Evolutionary conservation across 2,329 filamentous ascomycete species (phyloP).

Genomic region (Pestalotiopsis sp.): DNA sequence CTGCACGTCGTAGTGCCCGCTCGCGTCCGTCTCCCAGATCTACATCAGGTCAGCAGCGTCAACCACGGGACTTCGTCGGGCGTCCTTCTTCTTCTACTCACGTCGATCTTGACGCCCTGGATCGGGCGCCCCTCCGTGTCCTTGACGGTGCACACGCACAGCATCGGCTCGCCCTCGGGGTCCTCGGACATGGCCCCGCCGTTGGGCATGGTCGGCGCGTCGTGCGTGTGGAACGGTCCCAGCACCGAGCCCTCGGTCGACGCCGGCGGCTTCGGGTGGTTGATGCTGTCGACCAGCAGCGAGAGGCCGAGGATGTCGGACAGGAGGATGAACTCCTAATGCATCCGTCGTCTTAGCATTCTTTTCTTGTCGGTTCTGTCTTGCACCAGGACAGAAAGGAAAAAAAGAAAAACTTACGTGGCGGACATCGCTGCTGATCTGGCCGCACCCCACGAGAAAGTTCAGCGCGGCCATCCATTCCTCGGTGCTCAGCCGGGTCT

Average conservation of each 20-base stretch:
- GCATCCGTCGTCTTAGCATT: background rate
- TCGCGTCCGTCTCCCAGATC: slow-evolving; percentile 82
- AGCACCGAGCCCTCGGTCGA: slow-evolving; percentile 79
- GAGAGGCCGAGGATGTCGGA: slow-evolving; percentile 80
- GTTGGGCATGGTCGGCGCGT: slow-evolving; percentile 59
- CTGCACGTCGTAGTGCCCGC: slow-evolving; percentile 83
- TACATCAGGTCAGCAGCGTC: too few species aligned
- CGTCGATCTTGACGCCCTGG: slow-evolving; percentile 67
- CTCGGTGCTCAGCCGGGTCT: slow-evolving; percentile 72
- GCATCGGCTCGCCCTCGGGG: slow-evolving; percentile 66
- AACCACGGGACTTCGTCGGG: too few species aligned
- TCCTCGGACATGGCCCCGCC: slow-evolving; percentile 70
- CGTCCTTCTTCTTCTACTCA: too few species aligned
- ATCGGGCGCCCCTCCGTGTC: slow-evolving; percentile 67
- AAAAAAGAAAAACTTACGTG: slow-evolving; percentile 52
- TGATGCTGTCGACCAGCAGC: slow-evolving; percentile 78
- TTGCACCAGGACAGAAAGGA: background rate
- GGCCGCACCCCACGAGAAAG: slow-evolving; percentile 72
- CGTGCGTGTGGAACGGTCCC: slow-evolving; percentile 82
- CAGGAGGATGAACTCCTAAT: slow-evolving; percentile 77
- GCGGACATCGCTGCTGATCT: slow-evolving; percentile 74
- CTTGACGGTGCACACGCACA: slow-evolving; percentile 73
- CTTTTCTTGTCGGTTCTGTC: background rate
- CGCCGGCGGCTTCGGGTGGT: slow-evolving; percentile 74
- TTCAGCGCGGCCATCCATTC: slow-evolving; percentile 78